Evolutionary conservation across 768 basidiomycete genomes (phyloP), one percentile per base, ranked within the genome.

Genomic region (Rhizopogon vinicolor): DNA sequence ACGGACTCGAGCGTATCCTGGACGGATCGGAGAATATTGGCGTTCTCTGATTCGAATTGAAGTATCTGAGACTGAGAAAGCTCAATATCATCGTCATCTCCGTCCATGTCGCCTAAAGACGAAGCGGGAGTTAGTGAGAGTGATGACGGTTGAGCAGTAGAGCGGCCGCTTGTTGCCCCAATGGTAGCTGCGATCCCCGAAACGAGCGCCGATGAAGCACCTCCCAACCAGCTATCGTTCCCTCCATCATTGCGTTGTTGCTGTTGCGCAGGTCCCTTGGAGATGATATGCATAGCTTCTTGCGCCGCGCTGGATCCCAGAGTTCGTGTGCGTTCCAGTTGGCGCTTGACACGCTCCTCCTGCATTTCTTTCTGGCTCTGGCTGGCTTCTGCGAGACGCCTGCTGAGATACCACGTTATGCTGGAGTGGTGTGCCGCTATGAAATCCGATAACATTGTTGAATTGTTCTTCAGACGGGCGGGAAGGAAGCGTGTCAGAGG

Each of bases 11-110:
- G 78, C 6, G 88, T 90, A 58, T 91, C 85, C 67, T 95, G 90
- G 46, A 92, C 92, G 46, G 81, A 81, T 61, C 85, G 85, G 39
- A 98, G 73, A 51, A 98, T 88, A 53, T 83, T 82, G 43, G 90
- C 87, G 65, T 98, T 98, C 70, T 98, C 96, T 9, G 81, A 75
- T 73, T 97, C 93, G 68, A 98, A 98, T 67, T 93, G 91, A 65
- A 91, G 84, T 53, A 97, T 91, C 68, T 94, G 93, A 5, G 89
- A 92, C 42, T 82, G 79, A 0, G 89, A 82, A n/a, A 97, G 78
- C 64, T 93, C 89, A 18, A 87, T 73, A 58, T 92, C 89, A 54
- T 92, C 87, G 40, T 87, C 85, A 52, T 91, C 91, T 48, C 85
- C 83, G 40, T 84, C 82, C 44, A 75, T 75, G 33, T 70, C 72